These are phyloP conservation scores for Acacia crassicarpa DNA, from an alignment of 306 rosid genomes.

Conservation along the genomic window DNA sequence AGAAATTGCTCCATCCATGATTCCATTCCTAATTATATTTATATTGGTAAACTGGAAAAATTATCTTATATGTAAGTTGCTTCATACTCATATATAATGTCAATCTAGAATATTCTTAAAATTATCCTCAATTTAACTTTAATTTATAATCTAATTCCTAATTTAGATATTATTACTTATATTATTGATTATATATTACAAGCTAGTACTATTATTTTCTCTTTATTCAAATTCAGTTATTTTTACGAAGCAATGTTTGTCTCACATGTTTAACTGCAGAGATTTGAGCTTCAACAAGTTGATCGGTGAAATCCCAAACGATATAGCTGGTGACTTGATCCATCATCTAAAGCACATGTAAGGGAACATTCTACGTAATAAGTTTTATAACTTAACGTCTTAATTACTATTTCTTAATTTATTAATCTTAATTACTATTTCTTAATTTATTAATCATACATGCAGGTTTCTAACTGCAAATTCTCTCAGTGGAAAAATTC, in stretches of 20 bases:
- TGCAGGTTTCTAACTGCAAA: neutral
- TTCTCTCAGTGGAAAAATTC: neutral
- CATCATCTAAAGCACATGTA: conserved; percentile 31
- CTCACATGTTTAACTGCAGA: conserved; percentile 33
- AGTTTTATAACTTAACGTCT: neutral
- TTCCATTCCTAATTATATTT: conserved; percentile 46
- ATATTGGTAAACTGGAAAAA: conserved; percentile 1
- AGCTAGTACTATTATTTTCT: too few species aligned
- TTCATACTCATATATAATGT: neutral
- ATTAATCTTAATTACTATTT: neutral
- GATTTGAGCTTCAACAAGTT: conserved; percentile 83
- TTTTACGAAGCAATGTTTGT: neutral
- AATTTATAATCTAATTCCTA: too few species aligned
- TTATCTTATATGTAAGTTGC: conserved; percentile 38
- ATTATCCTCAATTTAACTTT: too few species aligned
- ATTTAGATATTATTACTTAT: too few species aligned
- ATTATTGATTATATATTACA: too few species aligned
- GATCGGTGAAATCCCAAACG: conserved; percentile 58
- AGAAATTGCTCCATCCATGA: conserved; percentile 72
- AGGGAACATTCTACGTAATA: conserved; percentile 22
- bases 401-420: neutral
- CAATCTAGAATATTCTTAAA: too few species aligned
- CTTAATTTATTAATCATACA: too few species aligned
- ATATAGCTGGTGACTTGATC: conserved; percentile 11
- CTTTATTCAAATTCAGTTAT: neutral